Evolutionary conservation across 441 rosid species (phyloP).

Genomic region (Syzygium malaccense): DNA sequence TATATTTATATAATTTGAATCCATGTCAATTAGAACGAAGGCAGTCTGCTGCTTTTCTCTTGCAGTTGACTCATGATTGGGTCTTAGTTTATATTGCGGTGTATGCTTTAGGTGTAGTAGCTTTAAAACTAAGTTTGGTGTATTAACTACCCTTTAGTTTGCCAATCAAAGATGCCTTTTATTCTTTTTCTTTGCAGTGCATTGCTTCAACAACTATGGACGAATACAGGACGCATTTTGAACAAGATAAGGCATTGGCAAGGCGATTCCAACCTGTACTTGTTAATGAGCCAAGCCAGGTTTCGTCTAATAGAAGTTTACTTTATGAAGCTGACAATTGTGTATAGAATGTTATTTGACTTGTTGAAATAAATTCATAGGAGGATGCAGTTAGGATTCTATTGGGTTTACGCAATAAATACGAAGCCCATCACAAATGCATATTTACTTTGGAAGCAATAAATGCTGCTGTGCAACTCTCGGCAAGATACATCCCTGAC

Average conservation of each 20-base stretch:
- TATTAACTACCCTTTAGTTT: background rate
- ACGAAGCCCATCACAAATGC: slow-evolving; percentile 70
- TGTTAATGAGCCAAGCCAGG: slow-evolving; percentile 71
- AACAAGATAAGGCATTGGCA: slow-evolving; percentile 72
- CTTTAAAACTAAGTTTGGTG: background rate
- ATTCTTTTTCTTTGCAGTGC: slow-evolving; percentile 41
- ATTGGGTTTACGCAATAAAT: slow-evolving; percentile 62
- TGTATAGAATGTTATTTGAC: slow-evolving; percentile 5
- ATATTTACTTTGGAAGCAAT: slow-evolving; percentile 56
- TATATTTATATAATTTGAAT: background rate
- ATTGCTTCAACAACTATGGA: slow-evolving; percentile 71
- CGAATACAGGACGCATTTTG: slow-evolving; percentile 64
- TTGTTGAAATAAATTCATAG: slow-evolving; percentile 23
- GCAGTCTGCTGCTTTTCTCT: background rate
- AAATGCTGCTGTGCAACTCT: slow-evolving; percentile 67
- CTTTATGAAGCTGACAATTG: background rate
- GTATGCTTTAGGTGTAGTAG: background rate
- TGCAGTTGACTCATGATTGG: background rate
- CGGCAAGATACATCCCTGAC: slow-evolving; percentile 63
- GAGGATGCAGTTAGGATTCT: slow-evolving; percentile 69
- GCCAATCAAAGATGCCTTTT: background rate
- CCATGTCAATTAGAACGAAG: background rate
- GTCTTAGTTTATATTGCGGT: background rate
- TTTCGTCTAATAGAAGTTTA: background rate
- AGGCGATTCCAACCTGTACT: slow-evolving; percentile 74